Conservation (phyloP, 1,139 yeast genomes). For the Candida gigantensis region DNA sequence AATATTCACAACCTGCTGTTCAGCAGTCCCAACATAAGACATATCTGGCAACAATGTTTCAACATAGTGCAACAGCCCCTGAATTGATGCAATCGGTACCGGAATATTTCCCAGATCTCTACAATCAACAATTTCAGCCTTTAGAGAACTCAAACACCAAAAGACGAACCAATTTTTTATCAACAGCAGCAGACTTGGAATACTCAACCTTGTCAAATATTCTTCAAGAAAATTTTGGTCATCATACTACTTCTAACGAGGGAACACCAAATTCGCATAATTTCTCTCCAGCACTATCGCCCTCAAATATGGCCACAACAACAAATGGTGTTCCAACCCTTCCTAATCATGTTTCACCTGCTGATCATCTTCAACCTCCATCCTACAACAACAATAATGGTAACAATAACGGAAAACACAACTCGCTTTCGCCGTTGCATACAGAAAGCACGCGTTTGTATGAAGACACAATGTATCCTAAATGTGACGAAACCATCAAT, state of each 20-base stretch:
- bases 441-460: constrained; percentile 9
- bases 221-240: constrained; percentile 52
- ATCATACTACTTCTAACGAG: constrained; percentile 38
- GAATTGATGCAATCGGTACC: constrained; percentile 10
- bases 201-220: constrained; percentile 77
- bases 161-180: constrained; percentile 51
- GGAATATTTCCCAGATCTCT: constrained; percentile 8
- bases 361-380: background rate
- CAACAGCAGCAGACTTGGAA: constrained; percentile 79
- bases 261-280: constrained; percentile 43
- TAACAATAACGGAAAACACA: constrained; percentile 2
- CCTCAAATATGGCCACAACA: constrained; percentile 22
- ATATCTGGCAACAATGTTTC: constrained; percentile 18
- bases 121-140: constrained; percentile 9
- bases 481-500: constrained; percentile 54
- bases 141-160: constrained; percentile 7
- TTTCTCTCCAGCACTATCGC: constrained; percentile 42
- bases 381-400: too few relatives aligned
- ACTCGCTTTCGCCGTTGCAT: constrained; percentile 15
- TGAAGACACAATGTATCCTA: constrained; percentile 16
- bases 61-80: constrained; percentile 17
- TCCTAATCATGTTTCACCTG: background rate
- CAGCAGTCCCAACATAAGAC: constrained; percentile 11
- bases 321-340: constrained; percentile 6
- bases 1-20: background rate